Base-by-base conservation (phyloP, 2,329 filamentous ascomycete species). In the Dryadomyces sulphureus region DNA sequence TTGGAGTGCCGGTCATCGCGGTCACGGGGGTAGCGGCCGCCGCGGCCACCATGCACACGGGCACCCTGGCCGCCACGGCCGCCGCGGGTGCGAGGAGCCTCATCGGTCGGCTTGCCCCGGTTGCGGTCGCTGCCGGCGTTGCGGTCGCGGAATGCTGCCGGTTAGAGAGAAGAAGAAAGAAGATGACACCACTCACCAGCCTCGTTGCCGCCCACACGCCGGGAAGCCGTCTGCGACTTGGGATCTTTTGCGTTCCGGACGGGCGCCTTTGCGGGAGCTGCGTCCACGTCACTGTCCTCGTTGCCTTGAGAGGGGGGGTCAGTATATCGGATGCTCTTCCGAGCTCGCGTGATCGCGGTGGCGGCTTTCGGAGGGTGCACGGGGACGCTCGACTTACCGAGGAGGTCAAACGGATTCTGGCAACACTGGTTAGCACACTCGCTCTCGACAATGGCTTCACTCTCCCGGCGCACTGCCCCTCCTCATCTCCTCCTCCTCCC, bases 341-440 rank as follows among this genome's bases (percentile, higher is more conserved):
- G n/a, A n/a, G n/a, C n/a, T n/a, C n/a, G n/a, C n/a, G n/a, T n/a
- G n/a, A n/a, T n/a, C n/a, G n/a, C n/a, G n/a, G n/a, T n/a, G n/a
- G n/a, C n/a, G n/a, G n/a, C n/a, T 38, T 16, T 5, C 8, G 35
- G 6, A 20, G 25, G 22, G 4, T n/a, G n/a, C 30, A 27, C 25
- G 14, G 22, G n/a, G 20, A 27, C 16, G 17, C n/a, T 25, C 14
- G 27, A 11, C 49, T 53, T 94, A 96, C 92, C 90, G 77, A 98
- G 87, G 73, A 94, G 82, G 78, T 92, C 90, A 78, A 85, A 96
- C 63, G 85, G 81, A 78, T 98, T 98, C 92, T 96, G 57, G 22
- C 36, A 35, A 25, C 41, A 39, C 50, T 41, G 34, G 48, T 53
- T 32, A 51, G 47, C 41, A 44, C 17, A 22, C 19, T 41, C 16